Conservation (phyloP, 192 early-diverging fungal species). For the Lunasporangiospora selenospora region DNA sequence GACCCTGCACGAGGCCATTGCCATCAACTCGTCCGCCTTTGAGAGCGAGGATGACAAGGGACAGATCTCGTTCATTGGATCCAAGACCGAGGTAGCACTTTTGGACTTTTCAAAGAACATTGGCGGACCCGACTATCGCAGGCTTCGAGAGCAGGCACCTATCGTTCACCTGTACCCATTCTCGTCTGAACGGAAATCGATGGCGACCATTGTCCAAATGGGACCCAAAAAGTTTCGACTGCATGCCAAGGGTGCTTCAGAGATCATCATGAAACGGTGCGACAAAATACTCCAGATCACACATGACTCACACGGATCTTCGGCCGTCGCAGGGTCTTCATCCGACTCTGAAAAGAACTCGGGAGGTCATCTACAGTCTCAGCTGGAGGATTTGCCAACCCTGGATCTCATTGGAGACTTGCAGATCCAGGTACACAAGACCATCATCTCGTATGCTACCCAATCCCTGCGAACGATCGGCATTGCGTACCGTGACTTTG, state of each 20-base stretch:
- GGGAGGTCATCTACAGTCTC: slow-evolving; percentile 14
- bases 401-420: slow-evolving; percentile 38
- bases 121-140: slow-evolving; percentile 66
- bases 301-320: no score
- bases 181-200: slow-evolving; percentile 90
- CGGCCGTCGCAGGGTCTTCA: not conserved
- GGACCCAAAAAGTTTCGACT: slow-evolving; percentile 65
- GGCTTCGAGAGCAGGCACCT: slow-evolving; percentile 66
- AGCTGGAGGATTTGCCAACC: slow-evolving; percentile 5
- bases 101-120: slow-evolving; percentile 76
- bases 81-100: slow-evolving; percentile 95
- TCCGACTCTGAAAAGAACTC: slow-evolving; percentile 22
- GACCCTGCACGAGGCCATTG: slow-evolving; percentile 73
- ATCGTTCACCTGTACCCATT: slow-evolving; percentile 87
- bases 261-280: slow-evolving; percentile 79
- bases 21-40: slow-evolving; percentile 85
- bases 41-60: slow-evolving; percentile 58
- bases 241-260: slow-evolving; percentile 95
- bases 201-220: slow-evolving; percentile 77
- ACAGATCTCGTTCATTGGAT: slow-evolving; percentile 73
- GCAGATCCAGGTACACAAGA: slow-evolving; percentile 43
- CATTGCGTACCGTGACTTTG: slow-evolving; percentile 85
- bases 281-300: slow-evolving; percentile 57
- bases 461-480: slow-evolving; percentile 91
- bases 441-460: slow-evolving; percentile 77